Evolutionary conservation across 2,329 filamentous ascomycete species (phyloP), one percentile per base, ranked within the genome.

Genomic region (Parastagonospora avenae): DNA sequence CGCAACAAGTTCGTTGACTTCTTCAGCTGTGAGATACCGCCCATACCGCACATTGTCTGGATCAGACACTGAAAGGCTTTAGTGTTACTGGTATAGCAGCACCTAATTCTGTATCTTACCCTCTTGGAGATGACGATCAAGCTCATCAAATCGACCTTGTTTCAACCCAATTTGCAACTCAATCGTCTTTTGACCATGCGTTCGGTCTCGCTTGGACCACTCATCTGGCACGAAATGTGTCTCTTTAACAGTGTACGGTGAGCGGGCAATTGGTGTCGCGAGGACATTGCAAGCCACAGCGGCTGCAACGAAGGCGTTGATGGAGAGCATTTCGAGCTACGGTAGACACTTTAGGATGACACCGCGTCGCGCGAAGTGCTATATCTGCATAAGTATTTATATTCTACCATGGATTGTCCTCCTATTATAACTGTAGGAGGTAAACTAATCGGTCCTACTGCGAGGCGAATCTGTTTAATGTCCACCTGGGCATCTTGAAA

Each of bases 131-230:
- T 84, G 82, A 52, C 77, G 75, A 65, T 85, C 82, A 15, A 86
- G 72, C 56, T 81, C 79, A 14, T 77, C 76, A 49, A 85, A 83
- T 37, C 80, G 79, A 50, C 77, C 75, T 65, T 86, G 83, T 74
- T 81, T 85, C 52, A 86, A 66, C 28, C 80, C 83, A 62, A 86
- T 85, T 42, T 83, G 79, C 40, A 86, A 70, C 31, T 82, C 72
- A 52, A 86, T 77, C 30, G 76, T 70, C 53, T 82, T 77, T 14
- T 75, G 68, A 38, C 77, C 74, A 33, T 80, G 75, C 2, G 82
- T 79, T 29, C 76, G 70, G 33, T 75, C 76, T 40, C 79, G 63
- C 51, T 74, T 74, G 8, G 68, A 75, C 83, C 83, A 86, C 46
- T 72, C 72, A 28, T 70, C 67, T 6, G 84, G 83, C 9, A 81